Conservation (phyloP, 176 grass and related monocot species). For the Avena eriantha region DNA sequence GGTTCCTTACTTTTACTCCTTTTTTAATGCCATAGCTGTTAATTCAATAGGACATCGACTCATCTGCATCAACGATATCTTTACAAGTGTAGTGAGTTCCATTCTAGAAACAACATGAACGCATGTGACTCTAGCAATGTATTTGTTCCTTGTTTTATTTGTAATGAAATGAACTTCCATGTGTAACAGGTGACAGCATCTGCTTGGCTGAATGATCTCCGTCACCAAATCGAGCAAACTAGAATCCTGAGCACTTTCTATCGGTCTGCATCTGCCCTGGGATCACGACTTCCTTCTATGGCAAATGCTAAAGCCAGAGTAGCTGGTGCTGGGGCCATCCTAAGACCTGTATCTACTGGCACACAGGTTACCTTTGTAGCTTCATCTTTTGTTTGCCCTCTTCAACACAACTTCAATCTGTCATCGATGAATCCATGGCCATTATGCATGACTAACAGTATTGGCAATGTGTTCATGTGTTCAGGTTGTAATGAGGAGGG, state of each 20-base stretch:
- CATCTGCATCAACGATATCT: neutral
- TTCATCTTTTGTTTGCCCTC: constrained; percentile 16
- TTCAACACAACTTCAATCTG: constrained; percentile 14
- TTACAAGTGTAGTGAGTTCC: neutral
- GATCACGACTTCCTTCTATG: constrained; percentile 91
- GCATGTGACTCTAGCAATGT: neutral
- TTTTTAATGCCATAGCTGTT: constrained; percentile 10
- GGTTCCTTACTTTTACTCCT: constrained; percentile 51
- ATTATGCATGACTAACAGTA: neutral
- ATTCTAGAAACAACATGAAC: neutral
- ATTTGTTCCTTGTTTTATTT: neutral
- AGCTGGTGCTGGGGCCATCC: constrained; percentile 89
- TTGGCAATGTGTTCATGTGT: constrained; percentile 35
- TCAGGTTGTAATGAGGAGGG: constrained; percentile 94
- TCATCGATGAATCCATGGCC: constrained; percentile 9
- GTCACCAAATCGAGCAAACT: constrained; percentile 93
- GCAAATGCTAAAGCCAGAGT: constrained; percentile 96
- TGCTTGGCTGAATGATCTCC: constrained; percentile 93
- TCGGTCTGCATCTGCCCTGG: constrained; percentile 92
- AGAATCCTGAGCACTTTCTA: constrained; percentile 96
- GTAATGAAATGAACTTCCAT: constrained; percentile 29
- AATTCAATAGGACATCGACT: neutral
- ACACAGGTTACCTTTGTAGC: constrained; percentile 70
- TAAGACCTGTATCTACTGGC: constrained; percentile 86
- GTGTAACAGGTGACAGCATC: constrained; percentile 84